phyloP scores from a whole-genome alignment of 2,329 filamentous ascomycete species.

The Cordyceps fumosorosea region DNA sequence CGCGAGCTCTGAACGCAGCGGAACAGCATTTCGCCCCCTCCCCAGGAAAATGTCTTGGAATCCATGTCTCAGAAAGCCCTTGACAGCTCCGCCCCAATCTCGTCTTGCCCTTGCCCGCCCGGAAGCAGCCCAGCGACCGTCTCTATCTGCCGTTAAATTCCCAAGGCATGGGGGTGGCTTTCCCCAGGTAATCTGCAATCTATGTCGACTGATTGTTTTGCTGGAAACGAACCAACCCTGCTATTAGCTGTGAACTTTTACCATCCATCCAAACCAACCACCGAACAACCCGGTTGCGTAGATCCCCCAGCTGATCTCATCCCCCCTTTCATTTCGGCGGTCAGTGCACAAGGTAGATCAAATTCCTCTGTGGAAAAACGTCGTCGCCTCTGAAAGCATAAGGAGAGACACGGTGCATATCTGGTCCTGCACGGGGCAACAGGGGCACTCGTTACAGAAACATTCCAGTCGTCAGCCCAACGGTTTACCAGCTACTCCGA shows the following conservation, averaged over 20 bases:
- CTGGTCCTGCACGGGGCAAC: neutral
- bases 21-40: neutral
- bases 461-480: neutral
- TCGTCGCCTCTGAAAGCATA: neutral
- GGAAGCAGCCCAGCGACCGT: neutral
- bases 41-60: constrained; percentile 1
- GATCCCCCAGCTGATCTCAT: neutral
- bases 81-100: neutral
- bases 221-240: no score
- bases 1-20: neutral
- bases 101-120: neutral
- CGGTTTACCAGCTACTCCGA: neutral
- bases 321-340: neutral
- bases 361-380: neutral
- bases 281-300: no score
- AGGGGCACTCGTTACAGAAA: neutral
- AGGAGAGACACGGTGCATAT: neutral
- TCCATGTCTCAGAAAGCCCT: constrained; percentile 1
- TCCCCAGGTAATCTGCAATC: no score
- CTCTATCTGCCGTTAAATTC: neutral
- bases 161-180: neutral
- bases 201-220: no score
- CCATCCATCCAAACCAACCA: no score
- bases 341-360: neutral
- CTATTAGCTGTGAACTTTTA: no score